phyloP scores from a whole-genome alignment of 2,329 filamentous ascomycete species.

The Xylogone sp. region DNA sequence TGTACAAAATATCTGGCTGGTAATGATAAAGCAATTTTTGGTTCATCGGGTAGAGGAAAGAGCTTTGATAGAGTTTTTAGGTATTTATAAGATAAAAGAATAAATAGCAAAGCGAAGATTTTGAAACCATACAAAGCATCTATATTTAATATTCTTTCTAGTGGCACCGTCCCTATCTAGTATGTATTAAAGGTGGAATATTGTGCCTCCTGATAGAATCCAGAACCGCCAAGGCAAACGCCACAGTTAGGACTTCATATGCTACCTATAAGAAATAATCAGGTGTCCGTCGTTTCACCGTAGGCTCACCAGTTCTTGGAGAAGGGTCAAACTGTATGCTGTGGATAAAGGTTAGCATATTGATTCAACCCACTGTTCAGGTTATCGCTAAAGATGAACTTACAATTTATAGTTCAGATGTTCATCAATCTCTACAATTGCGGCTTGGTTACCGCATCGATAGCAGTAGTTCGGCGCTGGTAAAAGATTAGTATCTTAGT shows the following conservation, averaged over 20 bases:
- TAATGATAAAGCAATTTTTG: too few relatives aligned
- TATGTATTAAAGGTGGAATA: background rate
- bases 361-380: too few relatives aligned
- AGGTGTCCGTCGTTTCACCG: background rate
- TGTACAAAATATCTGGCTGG: too few relatives aligned
- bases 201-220: background rate
- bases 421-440: constrained; percentile 99
- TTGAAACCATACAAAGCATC: too few relatives aligned
- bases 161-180: too few relatives aligned
- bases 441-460: constrained; percentile 96
- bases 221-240: background rate
- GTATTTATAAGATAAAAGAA: too few relatives aligned
- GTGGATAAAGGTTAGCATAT: background rate
- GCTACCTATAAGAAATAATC: background rate
- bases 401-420: constrained; percentile 99
- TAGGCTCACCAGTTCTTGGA: background rate
- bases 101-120: too few relatives aligned
- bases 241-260: background rate
- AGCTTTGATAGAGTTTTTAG: too few relatives aligned
- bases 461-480: constrained; percentile 95
- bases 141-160: too few relatives aligned
- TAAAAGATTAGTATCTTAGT: constrained; percentile 23
- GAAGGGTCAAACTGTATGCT: background rate
- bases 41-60: too few relatives aligned
- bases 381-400: constrained; percentile 39